Evolutionary conservation across 176 grass and related monocot species (phyloP), one percentile per base, ranked within the genome.

Genomic region (Carex kokanica): DNA sequence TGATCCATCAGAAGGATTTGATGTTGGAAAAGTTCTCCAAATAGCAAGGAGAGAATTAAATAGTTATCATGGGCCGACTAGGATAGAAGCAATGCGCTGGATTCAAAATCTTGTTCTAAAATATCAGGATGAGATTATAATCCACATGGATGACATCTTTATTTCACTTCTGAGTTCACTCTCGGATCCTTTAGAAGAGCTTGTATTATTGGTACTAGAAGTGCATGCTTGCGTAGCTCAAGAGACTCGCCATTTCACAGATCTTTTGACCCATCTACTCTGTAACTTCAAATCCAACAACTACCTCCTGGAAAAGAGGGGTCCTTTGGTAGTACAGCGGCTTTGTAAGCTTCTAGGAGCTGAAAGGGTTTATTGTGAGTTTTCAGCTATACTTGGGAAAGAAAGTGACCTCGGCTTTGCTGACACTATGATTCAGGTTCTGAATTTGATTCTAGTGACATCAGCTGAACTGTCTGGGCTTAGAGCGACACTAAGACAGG

Each of bases 361-460:
- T 83, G 93, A 93, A 81, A 93, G 91, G 78, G 91, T 99, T 69
- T 99, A 96, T 58, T 91, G 86, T 21, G 64, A 96, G 64, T 96
- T 96, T 53, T 99, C 97, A 56, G 86, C 64, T 74, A 90, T 92
- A 86, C 90, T 99, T 74, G 83, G 90, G 91, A 84, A 25, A 64
- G 91, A 99, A 89, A 21, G 23, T 81, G 91, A 99, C 85, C 86
- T 93, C 20, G 78, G 87, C 73, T 99, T 99, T 86, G 93, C 93
- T 78, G 91, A 84, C 23, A 84, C 83, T 81, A 99, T 96, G 97
- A 93, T 99, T 92, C 97, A 99, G 89, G 91, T 93, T 70, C 85
- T 99, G 85, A 99, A 96, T 90, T 93, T 99, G 85, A 99, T 99
- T 86, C 88, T 99, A 81, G 91, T 96, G 84, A 99, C 97, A 23